Conservation (phyloP, 148 eudicot species). For the Nyssa sinensis region DNA sequence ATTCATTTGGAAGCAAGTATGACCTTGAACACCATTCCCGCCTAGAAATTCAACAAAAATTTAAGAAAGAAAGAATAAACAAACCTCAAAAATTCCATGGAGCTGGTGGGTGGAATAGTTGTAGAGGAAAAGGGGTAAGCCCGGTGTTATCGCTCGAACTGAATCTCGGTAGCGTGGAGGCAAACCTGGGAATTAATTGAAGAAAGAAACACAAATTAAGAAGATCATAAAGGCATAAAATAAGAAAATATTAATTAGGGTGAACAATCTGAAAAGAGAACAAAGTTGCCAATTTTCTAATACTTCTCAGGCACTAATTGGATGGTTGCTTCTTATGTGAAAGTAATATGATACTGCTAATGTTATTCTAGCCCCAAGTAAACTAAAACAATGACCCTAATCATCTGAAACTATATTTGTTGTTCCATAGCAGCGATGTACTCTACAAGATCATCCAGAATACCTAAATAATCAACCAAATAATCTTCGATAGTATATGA, state of each 20-base stretch:
- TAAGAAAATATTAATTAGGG: neutral
- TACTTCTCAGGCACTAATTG: too few relatives aligned
- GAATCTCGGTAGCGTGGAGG: slow-evolving; percentile 98
- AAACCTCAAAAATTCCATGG: slow-evolving; percentile 97
- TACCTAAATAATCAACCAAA: too few relatives aligned
- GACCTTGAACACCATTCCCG: too few relatives aligned
- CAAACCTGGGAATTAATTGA: slow-evolving; percentile 52
- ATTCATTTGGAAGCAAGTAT: too few relatives aligned
- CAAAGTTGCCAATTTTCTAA: neutral
- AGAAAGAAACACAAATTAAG: slow-evolving; percentile 9
- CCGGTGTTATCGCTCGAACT: slow-evolving; percentile 93
- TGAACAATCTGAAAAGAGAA: neutral
- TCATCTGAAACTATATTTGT: neutral
- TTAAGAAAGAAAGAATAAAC: slow-evolving; percentile 14
- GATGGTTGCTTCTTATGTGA: too few relatives aligned
- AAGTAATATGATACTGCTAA: too few relatives aligned
- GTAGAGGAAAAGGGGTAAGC: slow-evolving; percentile 95
- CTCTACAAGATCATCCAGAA: too few relatives aligned
- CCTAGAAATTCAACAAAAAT: neutral
- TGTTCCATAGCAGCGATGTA: neutral
- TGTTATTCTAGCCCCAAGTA: too few relatives aligned
- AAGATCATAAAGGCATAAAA: neutral
- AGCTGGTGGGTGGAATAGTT: slow-evolving; percentile 99
- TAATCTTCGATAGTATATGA: too few relatives aligned
- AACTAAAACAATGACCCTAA: neutral